Conservation (phyloP, 2,329 filamentous ascomycete species). For the Berkeleyomyces rouxiae region DNA sequence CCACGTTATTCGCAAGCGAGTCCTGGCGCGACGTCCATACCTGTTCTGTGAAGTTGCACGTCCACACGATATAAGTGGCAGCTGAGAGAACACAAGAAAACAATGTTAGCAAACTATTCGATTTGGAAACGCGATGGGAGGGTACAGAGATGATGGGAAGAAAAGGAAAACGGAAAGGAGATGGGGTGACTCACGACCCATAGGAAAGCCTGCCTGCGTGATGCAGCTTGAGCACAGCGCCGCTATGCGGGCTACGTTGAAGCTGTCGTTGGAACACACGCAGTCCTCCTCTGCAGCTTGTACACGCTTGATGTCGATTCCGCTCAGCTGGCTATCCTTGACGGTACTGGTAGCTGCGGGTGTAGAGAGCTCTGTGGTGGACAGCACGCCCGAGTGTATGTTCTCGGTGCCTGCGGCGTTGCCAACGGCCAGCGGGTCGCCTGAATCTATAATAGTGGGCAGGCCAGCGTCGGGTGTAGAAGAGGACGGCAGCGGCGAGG, state of each 20-base stretch:
- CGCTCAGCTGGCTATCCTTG: constrained; percentile 13
- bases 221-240: constrained; percentile 26
- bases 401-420: constrained; percentile 12
- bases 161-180: background rate
- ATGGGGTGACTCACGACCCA: constrained; percentile 20
- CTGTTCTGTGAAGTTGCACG: constrained; percentile 21
- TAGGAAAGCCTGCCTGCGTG: constrained; percentile 18
- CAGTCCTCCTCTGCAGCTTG: constrained; percentile 22
- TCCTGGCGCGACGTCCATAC: constrained; percentile 21
- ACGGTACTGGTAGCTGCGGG: background rate
- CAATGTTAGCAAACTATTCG: background rate
- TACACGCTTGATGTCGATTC: constrained; percentile 14
- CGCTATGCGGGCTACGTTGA: constrained; percentile 24
- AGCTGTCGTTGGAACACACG: constrained; percentile 25
- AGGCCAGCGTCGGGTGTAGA: background rate
- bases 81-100: constrained; percentile 17
- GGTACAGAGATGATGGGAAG: background rate
- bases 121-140: background rate
- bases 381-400: background rate
- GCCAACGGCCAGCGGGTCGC: constrained; percentile 13
- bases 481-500: background rate
- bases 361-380: background rate
- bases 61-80: constrained; percentile 22
- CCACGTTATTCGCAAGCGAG: constrained; percentile 20
- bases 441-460: constrained; percentile 10